These are phyloP conservation scores for Pycnococcus provasolii DNA, from an alignment of 139 green algal genomes.

Conservation along the genomic window DNA sequence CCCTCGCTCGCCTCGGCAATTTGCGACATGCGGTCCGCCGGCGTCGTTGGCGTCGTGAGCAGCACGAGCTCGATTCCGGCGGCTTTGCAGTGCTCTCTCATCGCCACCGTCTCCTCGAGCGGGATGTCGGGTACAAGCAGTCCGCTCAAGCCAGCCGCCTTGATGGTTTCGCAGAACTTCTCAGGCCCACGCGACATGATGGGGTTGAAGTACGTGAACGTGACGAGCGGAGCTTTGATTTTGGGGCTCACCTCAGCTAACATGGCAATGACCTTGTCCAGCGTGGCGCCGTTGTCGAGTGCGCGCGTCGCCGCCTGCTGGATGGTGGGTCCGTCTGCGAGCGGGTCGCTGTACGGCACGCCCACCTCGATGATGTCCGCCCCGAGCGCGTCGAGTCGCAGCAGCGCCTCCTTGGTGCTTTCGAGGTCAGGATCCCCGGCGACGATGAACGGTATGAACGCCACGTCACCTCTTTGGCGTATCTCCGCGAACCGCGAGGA, in stretches of 20 bases:
- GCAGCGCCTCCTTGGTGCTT: constrained; percentile 69
- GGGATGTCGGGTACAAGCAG: constrained; percentile 94
- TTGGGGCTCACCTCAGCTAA: constrained; percentile 34
- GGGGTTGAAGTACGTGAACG: constrained; percentile 99
- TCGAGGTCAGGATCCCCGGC: constrained; percentile 87
- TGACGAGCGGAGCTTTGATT: constrained; percentile 73
- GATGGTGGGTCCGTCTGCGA: constrained; percentile 92
- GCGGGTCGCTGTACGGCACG: constrained; percentile 84
- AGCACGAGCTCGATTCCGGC: constrained; percentile 86
- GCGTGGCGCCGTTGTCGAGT: constrained; percentile 57
- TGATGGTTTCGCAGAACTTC: constrained; percentile 70
- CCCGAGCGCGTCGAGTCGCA: constrained; percentile 41
- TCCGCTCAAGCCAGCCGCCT: constrained; percentile 66
- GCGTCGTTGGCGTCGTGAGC: constrained; percentile 84
- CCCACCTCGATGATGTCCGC: constrained; percentile 96
- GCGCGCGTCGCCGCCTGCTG: constrained; percentile 80
- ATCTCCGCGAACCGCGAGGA: not conserved
- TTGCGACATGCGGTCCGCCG: constrained; percentile 45
- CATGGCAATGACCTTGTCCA: constrained; percentile 50
- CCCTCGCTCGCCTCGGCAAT: constrained; percentile 78
- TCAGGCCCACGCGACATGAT: constrained; percentile 81
- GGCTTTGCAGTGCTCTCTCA: constrained; percentile 48
- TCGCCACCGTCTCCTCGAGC: constrained; percentile 80
- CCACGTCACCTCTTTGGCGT: constrained; percentile 18
- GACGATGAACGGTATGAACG: constrained; percentile 88